Evolutionary conservation across 768 basidiomycete species (phyloP).

Genomic region (Gautieria morchelliformis): DNA sequence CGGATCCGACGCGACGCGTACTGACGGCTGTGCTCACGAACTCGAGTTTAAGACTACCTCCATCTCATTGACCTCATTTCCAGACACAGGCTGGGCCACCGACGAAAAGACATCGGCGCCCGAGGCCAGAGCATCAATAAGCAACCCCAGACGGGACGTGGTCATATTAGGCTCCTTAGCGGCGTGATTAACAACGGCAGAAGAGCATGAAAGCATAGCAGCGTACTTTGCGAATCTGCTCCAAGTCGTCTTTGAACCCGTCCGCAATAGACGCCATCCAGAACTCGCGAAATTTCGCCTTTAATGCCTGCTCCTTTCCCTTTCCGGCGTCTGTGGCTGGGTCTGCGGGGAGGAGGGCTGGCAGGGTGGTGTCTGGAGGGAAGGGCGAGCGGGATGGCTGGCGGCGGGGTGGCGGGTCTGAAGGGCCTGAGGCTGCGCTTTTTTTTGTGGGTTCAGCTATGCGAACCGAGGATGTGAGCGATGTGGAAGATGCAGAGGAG

Average conservation of each 20-base stretch:
- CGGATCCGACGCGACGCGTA: no score
- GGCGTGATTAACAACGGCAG: background rate
- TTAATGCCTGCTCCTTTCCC: constrained; percentile 43
- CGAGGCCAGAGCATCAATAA: constrained; percentile 76
- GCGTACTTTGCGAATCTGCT: constrained; percentile 66
- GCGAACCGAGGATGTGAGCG: background rate
- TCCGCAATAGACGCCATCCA: constrained; percentile 83
- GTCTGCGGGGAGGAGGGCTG: constrained; percentile 43
- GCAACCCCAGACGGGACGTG: constrained; percentile 53
- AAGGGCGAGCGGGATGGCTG: constrained; percentile 23
- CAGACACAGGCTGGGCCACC: constrained; percentile 17
- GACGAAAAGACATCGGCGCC: constrained; percentile 66
- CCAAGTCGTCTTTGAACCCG: constrained; percentile 77
- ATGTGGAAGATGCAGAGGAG: background rate
- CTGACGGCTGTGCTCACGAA: no score
- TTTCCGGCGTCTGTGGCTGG: constrained; percentile 20
- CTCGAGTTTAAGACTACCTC: constrained; percentile 47
- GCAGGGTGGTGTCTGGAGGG: constrained; percentile 30
- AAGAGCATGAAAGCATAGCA: background rate
- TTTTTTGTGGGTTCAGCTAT: background rate
- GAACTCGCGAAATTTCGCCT: constrained; percentile 67
- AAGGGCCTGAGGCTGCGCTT: background rate
- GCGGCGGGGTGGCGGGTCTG: background rate
- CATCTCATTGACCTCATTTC: constrained; percentile 51
- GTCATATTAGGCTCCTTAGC: constrained; percentile 57